Base-by-base conservation (phyloP, 345 rosid species). In the Moricandia arvensis region DNA sequence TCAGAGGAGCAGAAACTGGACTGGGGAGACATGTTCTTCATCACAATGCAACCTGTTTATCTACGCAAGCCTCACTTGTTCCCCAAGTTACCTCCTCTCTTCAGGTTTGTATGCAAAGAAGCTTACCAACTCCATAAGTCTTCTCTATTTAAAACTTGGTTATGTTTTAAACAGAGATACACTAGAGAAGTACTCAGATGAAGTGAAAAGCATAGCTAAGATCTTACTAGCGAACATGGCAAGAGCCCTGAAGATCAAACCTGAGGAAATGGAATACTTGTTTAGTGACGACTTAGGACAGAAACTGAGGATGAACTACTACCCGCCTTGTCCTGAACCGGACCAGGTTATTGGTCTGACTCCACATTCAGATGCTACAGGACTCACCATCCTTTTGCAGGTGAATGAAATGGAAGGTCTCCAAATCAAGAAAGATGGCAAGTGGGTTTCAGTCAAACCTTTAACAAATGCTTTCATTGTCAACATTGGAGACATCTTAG, bases 271-370 rank as follows among this genome's bases (percentile, higher is more conserved):
- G 66, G 47, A 53, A 4, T 43, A 37, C 15, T 33, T 80, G 68
- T 77, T 80, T 49, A 41, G 82, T 82, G 71, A 82, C 82, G 66
- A 89, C 72, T 41, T 87, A 55, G 41, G 24, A 3, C 77, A 74
- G 43, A 74, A 9, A 5, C 31, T 65, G 0, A 65, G 77, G 33
- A 5, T 64, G 58, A 65, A 65, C 54, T 74, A 83, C 73, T 89
- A 89, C 58, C 89, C 93, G 0, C 85, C 83, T 30, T 87, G 91
- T 65, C 91, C 93, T 3, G 84, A 85, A n/a, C 74, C 69, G 0
- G 75, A 81, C 9, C 8, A 64, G 15, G 64, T 64, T 29, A 72
- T 80, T 0, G 89, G 91, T 37, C 15, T 84, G 2, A 71, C 74
- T 3, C 76, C 89, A 1, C 91, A 87, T 72, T 87, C 87, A 0